Evolutionary conservation across 2,329 filamentous ascomycete genomes (phyloP).

Genomic region (Ceratocystis albifundus): DNA sequence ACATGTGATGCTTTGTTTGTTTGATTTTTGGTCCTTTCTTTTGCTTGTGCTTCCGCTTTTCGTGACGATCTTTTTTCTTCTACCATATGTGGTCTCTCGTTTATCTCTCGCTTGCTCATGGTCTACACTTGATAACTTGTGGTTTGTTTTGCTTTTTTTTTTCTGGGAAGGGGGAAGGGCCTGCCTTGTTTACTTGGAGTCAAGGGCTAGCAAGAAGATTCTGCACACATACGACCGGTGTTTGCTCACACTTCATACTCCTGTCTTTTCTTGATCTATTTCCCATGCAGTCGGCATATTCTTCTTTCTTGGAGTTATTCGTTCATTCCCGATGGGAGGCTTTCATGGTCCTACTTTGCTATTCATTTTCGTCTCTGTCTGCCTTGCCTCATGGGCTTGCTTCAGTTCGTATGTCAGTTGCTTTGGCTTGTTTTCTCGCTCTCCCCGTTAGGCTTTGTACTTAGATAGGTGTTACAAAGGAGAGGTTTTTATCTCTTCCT

Average conservation of each 20-base stretch:
- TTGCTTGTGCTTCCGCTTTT: slow-evolving; percentile 11
- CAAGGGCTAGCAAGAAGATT: slow-evolving; percentile 1
- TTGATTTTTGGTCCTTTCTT: slow-evolving; percentile 10
- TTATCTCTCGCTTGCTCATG: not conserved
- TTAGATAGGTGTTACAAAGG: slow-evolving; percentile 3
- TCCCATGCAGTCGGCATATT: not conserved
- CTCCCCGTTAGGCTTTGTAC: not conserved
- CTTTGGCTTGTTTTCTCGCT: not conserved
- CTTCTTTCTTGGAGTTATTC: not conserved
- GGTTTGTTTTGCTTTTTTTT: not conserved
- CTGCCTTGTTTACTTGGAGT: slow-evolving; percentile 2
- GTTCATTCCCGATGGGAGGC: slow-evolving; percentile 7
- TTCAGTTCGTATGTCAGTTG: not conserved
- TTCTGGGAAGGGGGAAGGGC: not conserved
- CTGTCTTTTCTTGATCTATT: not conserved
- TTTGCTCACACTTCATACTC: not conserved
- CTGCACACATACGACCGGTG: not conserved
- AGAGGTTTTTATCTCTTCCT: slow-evolving; percentile 11
- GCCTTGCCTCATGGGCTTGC: not conserved
- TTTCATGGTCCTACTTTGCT: not conserved
- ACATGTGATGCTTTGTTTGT: slow-evolving; percentile 2
- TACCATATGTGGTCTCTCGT: not conserved
- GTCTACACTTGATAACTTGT: not conserved
- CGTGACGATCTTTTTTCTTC: not conserved
- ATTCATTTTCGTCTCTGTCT: not conserved